phyloP scores from a whole-genome alignment of 257 asterid species.

The Verbascum thapsus region DNA sequence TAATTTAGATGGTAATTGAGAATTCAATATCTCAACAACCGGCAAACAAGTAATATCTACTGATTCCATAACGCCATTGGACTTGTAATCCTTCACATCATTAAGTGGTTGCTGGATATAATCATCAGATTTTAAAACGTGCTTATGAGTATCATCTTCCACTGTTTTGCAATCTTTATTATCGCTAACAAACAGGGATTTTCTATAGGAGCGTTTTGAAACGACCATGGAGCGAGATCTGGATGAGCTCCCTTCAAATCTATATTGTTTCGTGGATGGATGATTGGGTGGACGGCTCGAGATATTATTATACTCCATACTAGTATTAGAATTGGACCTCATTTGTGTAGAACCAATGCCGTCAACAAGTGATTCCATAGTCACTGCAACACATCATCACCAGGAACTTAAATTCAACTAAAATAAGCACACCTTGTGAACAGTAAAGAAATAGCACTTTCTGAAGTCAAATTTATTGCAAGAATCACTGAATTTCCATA shows the following conservation, averaged over 20 bases:
- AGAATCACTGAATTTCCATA: neutral
- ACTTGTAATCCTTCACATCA: constrained; percentile 34
- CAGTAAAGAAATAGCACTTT: neutral
- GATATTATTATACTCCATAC: constrained; percentile 37
- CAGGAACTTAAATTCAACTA: constrained; percentile 30
- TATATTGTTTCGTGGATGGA: constrained; percentile 42
- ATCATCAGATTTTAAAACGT: constrained; percentile 24
- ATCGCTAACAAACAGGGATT: constrained; percentile 27
- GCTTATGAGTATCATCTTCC: constrained; percentile 32
- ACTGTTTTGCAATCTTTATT: constrained; percentile 30
- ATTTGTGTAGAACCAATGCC: constrained; percentile 59
- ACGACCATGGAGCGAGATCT: constrained; percentile 38
- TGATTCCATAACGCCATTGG: constrained; percentile 41
- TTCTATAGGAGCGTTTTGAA: constrained; percentile 47
- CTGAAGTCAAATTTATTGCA: constrained; percentile 15
- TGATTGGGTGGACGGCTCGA: constrained; percentile 58
- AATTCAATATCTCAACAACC: constrained; percentile 26
- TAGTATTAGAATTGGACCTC: constrained; percentile 41
- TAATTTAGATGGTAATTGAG: constrained; percentile 31
- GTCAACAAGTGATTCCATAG: constrained; percentile 65
- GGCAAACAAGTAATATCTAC: constrained; percentile 32
- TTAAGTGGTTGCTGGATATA: constrained; percentile 31
- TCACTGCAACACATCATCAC: constrained; percentile 37
- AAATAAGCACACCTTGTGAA: constrained; percentile 7
- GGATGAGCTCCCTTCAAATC: constrained; percentile 50